Evolutionary conservation across 139 green algal genomes (phyloP).

Genomic region (Closterium sp.): DNA sequence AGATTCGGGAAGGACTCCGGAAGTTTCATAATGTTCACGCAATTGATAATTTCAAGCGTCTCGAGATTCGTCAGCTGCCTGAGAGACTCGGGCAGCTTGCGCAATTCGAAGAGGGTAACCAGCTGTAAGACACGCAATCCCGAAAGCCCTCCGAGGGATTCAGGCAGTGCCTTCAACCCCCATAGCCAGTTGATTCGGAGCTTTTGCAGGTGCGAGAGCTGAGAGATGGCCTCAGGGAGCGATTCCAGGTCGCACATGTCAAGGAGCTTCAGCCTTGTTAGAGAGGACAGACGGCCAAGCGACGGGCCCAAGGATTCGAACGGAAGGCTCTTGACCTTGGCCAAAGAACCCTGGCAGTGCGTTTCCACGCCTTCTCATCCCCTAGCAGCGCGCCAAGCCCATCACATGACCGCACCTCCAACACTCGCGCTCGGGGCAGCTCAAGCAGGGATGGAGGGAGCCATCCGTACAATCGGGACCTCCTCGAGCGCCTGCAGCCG

Average conservation of each 20-base stretch:
- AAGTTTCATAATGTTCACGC: not conserved
- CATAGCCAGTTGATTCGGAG: not conserved
- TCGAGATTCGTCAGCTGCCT: not conserved
- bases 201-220: not conserved
- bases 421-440: not conserved
- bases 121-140: not conserved
- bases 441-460: not conserved
- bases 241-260: not conserved
- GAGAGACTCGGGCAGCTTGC: not conserved
- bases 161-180: not conserved
- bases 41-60: not conserved
- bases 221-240: not conserved
- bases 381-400: not conserved
- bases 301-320: not conserved
- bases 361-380: not conserved
- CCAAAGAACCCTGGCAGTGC: not conserved
- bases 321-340: not conserved
- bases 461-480: not conserved
- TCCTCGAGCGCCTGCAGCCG: not conserved
- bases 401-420: not conserved
- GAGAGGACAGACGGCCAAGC: not conserved
- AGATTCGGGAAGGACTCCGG: not conserved
- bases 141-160: not conserved
- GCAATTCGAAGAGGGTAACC: not conserved
- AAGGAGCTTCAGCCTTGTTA: not conserved